Conservation (phyloP, 2,329 filamentous ascomycete genomes). For the Thielaviopsis populi region DNA sequence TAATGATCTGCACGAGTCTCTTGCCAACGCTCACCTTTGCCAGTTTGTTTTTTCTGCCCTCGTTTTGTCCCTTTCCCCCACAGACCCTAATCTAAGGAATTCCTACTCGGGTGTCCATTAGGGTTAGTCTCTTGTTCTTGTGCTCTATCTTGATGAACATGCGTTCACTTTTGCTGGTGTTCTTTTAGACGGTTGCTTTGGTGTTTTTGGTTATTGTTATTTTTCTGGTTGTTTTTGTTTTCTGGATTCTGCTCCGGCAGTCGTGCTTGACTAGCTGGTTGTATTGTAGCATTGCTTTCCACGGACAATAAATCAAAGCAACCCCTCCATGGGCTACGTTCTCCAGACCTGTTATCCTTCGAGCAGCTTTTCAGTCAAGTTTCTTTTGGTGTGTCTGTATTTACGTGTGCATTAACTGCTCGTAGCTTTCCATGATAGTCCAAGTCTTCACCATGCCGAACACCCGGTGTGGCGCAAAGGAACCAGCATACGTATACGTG, state of each 20-base stretch:
- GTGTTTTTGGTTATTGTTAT: neutral
- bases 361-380: neutral
- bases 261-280: neutral
- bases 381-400: neutral
- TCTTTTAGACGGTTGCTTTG: neutral
- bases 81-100: neutral
- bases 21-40: neutral
- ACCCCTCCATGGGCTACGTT: neutral
- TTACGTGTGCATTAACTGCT: neutral
- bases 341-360: neutral
- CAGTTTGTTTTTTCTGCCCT: neutral
- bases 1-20: neutral
- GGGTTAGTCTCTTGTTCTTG: neutral
- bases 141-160: neutral
- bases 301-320: slow-evolving; percentile 1
- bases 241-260: neutral
- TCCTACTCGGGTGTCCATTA: neutral
- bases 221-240: neutral
- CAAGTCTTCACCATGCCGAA: neutral
- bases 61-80: neutral
- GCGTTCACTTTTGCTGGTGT: neutral
- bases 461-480: neutral
- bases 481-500: neutral
- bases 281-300: slow-evolving; percentile 1
- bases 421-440: too few species aligned